Conservation (phyloP, 768 basidiomycete genomes). For the Russula foetens region DNA sequence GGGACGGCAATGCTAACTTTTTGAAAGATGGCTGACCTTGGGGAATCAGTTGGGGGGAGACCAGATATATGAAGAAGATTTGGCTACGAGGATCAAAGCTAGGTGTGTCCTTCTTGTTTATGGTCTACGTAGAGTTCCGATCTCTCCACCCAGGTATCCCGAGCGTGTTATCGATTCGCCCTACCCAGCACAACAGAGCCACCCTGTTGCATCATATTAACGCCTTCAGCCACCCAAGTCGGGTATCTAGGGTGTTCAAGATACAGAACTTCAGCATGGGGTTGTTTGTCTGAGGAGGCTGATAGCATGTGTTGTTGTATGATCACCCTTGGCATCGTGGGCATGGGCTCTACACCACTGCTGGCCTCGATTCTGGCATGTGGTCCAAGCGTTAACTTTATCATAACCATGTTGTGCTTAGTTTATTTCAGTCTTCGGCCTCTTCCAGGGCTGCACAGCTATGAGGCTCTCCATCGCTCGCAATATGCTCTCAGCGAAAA, state of each 20-base stretch:
- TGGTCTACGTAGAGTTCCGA: not conserved
- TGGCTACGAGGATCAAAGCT: constrained; percentile 61
- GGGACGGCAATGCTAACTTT: not conserved
- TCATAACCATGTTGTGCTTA: not conserved
- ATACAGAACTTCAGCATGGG: not conserved
- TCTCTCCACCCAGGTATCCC: constrained; percentile 11
- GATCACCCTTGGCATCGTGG: too few species aligned
- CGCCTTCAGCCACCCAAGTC: not conserved
- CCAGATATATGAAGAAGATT: constrained; percentile 75
- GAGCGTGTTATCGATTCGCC: constrained; percentile 17
- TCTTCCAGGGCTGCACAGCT: constrained; percentile 9
- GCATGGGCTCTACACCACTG: not conserved
- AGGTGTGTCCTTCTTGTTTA: constrained; percentile 34
- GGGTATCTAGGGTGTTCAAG: not conserved
- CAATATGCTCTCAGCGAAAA: not conserved
- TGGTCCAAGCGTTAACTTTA: not conserved
- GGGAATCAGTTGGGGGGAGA: constrained; percentile 86
- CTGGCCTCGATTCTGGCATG: not conserved
- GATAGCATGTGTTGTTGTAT: not conserved
- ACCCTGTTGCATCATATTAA: constrained; percentile 4
- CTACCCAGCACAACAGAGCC: not conserved
- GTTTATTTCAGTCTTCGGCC: constrained; percentile 1
- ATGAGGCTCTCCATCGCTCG: not conserved
- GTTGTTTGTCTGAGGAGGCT: not conserved
- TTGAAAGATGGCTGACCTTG: constrained; percentile 12